These are phyloP conservation scores for Arabidopsis hybrid DNA, from an alignment of 441 rosid species.

Conservation along the genomic window DNA sequence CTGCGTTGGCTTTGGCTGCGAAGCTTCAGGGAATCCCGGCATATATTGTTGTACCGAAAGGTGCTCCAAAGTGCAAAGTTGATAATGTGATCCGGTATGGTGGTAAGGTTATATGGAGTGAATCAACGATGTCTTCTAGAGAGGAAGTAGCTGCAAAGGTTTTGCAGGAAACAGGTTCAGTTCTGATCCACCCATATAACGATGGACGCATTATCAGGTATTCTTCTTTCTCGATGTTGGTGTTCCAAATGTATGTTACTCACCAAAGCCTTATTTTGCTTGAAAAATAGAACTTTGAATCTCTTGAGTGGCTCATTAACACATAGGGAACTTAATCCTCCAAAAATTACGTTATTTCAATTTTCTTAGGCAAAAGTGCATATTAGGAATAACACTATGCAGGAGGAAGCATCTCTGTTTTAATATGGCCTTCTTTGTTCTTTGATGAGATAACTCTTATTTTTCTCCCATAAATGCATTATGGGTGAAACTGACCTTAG, in stretches of 20 bases:
- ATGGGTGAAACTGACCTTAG: not conserved
- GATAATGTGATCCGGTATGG: slow-evolving; percentile 83
- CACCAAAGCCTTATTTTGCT: slow-evolving; percentile 1
- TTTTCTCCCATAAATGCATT: not conserved
- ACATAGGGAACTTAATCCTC: not conserved
- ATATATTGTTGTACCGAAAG: slow-evolving; percentile 75
- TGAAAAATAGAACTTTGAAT: not conserved
- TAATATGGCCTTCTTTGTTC: slow-evolving; percentile 7
- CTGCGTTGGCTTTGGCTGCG: slow-evolving; percentile 93
- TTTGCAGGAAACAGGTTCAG: slow-evolving; percentile 78
- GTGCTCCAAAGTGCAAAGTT: slow-evolving; percentile 90
- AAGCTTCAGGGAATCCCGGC: slow-evolving; percentile 75
- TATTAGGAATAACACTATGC: not conserved
- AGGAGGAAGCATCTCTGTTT: not conserved
- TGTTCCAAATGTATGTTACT: not conserved
- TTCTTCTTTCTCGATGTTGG: slow-evolving; percentile 2
- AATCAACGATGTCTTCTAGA: slow-evolving; percentile 69
- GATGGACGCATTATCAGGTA: slow-evolving; percentile 81
- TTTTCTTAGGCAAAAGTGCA: not conserved
- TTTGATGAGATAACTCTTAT: not conserved
- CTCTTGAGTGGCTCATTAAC: not conserved
- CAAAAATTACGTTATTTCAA: not conserved
- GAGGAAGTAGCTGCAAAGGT: slow-evolving; percentile 66
- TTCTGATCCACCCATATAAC: slow-evolving; percentile 82
- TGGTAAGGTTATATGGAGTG: slow-evolving; percentile 81